Percentiles rank a stretch among this genome's conserved stretches.
These are phyloP conservation scores for Trametes gibbosa DNA, from an alignment of 768 basidiomycete species.

Conservation along the genomic window DNA sequence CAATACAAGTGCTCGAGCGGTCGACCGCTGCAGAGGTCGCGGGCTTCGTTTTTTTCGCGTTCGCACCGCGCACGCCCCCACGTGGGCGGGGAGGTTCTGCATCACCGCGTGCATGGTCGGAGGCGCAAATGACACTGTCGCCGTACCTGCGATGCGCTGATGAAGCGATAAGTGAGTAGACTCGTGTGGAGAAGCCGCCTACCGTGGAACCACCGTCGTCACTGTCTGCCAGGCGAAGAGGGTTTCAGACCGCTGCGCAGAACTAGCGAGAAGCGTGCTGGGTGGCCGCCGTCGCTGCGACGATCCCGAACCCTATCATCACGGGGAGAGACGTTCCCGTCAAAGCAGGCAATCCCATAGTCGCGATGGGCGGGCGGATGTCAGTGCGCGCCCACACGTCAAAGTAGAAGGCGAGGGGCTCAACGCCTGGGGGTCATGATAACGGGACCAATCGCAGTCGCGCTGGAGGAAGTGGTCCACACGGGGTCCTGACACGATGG, in stretches of 20 bases:
- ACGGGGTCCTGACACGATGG: not conserved
- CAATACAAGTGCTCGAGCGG: not conserved
- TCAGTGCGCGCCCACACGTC: not conserved
- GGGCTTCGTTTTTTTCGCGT: not conserved
- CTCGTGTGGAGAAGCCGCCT: not conserved
- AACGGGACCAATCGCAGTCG: not conserved
- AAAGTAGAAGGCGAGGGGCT: not conserved
- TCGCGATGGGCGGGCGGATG: no score
- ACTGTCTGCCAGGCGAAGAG: not conserved
- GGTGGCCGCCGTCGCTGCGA: not conserved
- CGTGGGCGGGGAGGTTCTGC: not conserved
- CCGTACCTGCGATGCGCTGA: not conserved
- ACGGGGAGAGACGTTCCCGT: not conserved
- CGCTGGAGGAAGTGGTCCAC: not conserved
- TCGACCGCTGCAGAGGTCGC: not conserved
- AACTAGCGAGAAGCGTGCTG: not conserved
- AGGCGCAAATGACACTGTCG: not conserved
- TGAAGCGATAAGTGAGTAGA: not conserved
- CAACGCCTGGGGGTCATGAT: not conserved
- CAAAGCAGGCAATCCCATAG: not conserved
- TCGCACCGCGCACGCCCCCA: not conserved
- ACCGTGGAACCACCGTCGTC: not conserved
- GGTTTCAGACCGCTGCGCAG: not conserved
- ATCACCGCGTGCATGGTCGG: not conserved
- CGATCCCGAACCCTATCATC: not conserved